Evolutionary conservation across 495 filamentous ascomycete species (phyloP).

Genomic region (Acidomyces sp.): DNA sequence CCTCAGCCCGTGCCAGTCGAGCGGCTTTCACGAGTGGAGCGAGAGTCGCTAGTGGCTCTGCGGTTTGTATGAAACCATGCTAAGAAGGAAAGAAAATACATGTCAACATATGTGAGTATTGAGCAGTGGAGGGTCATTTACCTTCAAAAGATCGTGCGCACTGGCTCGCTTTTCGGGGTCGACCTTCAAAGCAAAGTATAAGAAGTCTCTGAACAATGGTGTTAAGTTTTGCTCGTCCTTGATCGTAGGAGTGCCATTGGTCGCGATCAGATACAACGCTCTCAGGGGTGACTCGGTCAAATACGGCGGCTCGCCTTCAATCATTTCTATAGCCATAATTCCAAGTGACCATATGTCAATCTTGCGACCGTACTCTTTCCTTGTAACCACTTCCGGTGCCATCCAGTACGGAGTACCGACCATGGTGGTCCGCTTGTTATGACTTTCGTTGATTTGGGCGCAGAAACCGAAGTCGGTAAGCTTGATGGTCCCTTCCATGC

Average conservation of each 20-base stretch:
- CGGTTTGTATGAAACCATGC: conserved; percentile 78
- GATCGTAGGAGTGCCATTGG: conserved; percentile 87
- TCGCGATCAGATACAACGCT: conserved; percentile 90
- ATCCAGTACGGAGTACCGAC: conserved; percentile 99
- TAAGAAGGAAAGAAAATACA: conserved; percentile 31
- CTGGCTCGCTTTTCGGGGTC: conserved; percentile 93
- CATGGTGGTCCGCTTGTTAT: conserved; percentile 97
- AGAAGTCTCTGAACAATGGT: conserved; percentile 72
- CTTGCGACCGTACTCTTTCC: conserved; percentile 96
- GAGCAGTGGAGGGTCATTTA: conserved; percentile 33
- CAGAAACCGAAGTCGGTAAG: conserved; percentile 97
- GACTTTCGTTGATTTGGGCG: conserved; percentile 93
- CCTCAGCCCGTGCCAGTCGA: conserved; percentile 65
- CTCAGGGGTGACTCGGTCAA: conserved; percentile 88
- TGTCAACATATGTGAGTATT: not conserved
- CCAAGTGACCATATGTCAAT: conserved; percentile 97
- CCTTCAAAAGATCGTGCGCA: conserved; percentile 80
- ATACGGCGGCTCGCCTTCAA: conserved; percentile 95
- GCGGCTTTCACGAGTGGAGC: conserved; percentile 80
- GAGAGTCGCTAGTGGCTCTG: conserved; percentile 61
- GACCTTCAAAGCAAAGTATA: conserved; percentile 82
- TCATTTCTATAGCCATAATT: conserved; percentile 99
- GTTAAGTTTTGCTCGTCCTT: conserved; percentile 82
- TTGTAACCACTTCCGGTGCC: conserved; percentile 93
- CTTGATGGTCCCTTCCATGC: conserved; percentile 94